Evolutionary conservation across 1,139 yeast species (phyloP), one percentile per base, ranked within the genome.

Genomic region (Lodderomyces oxycetoniae): DNA sequence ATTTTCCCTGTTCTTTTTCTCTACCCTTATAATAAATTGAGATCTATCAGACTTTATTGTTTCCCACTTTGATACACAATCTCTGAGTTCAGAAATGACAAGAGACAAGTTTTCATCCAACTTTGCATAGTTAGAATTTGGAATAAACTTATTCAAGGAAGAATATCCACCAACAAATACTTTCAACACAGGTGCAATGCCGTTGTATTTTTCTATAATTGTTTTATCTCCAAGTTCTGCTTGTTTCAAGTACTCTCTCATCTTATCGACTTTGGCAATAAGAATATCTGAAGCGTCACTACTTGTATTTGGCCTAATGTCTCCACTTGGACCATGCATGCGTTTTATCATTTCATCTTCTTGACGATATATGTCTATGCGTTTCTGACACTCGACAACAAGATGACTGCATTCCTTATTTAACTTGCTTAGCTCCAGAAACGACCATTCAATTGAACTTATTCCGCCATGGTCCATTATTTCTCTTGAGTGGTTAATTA

Each of bases 221-320:
- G 65, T 52, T 3, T 55, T 56, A 52, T 88, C 95, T 3, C 94
- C 85, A 3, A 59, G 50, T 22, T 62, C 60, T 1, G 95, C 94
- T 42, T 78, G 77, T 2, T 49, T 47, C 13, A 83, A 52, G 48
- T 80, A 83, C 4, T 53, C 55, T 24, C 61, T 61, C 55, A 79
- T 61, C 20, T 66, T 67, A 4, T 53, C 49, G 2, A 78, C 53
- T 33, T 69, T 69, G 2, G 53, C 55, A 40, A 60, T 48, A 3
- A 72, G 55, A 0, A 56, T 59, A 3, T 48, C 39, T 2, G 66
- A 66, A 1, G 74, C 70, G 3, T 52, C 63, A 8, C 50, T 45
- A 1, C 80, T 67, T 0, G 57, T 39, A 0, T 52, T 46, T 16
- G 83, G 49, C 0, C 46, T 60, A 7, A 12, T 7, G 22, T 19